Percentiles rank a stretch among this genome's conserved stretches.
phyloP scores from a whole-genome alignment of 2,329 filamentous ascomycete genomes.

The Colletotrichum plurivorum region DNA sequence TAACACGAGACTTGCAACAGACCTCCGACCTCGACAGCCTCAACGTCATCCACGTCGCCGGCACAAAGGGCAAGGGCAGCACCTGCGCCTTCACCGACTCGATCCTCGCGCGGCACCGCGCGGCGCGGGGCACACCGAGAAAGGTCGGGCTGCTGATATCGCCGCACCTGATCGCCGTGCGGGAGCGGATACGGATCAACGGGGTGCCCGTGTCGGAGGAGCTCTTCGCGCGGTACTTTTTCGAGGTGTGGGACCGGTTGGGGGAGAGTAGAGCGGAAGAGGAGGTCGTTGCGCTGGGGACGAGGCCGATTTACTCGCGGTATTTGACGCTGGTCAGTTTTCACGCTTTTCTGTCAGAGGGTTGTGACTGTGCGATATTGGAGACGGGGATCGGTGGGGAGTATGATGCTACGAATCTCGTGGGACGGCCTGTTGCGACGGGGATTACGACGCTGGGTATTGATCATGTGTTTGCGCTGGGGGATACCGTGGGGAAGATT shows the following conservation, averaged over 20 bases:
- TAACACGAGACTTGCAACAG: not conserved
- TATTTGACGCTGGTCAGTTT: slow-evolving; percentile 91
- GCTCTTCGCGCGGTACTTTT: slow-evolving; percentile 83
- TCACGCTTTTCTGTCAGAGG: slow-evolving; percentile 83
- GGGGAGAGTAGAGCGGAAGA: slow-evolving; percentile 57
- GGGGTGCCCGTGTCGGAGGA: slow-evolving; percentile 77
- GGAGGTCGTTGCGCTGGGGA: slow-evolving; percentile 66
- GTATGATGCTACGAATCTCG: slow-evolving; percentile 91
- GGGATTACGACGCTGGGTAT: slow-evolving; percentile 87
- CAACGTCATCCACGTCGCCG: slow-evolving; percentile 83
- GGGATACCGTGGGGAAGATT: slow-evolving; percentile 83
- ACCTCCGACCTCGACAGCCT: slow-evolving; percentile 57
- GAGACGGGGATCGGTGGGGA: slow-evolving; percentile 97
- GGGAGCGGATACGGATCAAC: slow-evolving; percentile 88
- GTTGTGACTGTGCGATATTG: slow-evolving; percentile 83
- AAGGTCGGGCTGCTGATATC: slow-evolving; percentile 85
- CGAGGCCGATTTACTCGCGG: slow-evolving; percentile 93
- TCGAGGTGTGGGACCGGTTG: slow-evolving; percentile 82
- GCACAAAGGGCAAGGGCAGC: slow-evolving; percentile 95
- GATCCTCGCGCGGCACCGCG: slow-evolving; percentile 66
- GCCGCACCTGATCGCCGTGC: slow-evolving; percentile 85
- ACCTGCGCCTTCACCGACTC: slow-evolving; percentile 87
- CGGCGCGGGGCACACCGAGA: slow-evolving; percentile 46
- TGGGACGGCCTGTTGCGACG: slow-evolving; percentile 68
- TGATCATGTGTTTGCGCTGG: slow-evolving; percentile 87